These are phyloP conservation scores for Hortiboletus flavorubellus DNA, from an alignment of 768 basidiomycete genomes.

Conservation along the genomic window DNA sequence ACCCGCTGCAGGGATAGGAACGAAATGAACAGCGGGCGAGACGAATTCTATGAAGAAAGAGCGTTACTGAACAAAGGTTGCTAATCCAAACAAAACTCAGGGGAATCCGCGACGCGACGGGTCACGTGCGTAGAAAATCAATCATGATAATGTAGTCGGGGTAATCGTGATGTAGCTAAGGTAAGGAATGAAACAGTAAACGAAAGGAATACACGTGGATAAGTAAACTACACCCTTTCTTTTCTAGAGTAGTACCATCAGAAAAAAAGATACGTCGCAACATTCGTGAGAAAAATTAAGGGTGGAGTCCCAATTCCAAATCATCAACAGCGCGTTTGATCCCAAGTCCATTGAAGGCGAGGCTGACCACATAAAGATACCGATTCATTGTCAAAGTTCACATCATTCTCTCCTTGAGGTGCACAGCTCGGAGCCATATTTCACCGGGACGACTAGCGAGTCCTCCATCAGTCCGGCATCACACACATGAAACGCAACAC, in stretches of 20 bases:
- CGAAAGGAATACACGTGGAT: constrained; percentile 18
- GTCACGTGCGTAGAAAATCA: constrained; percentile 30
- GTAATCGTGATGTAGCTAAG: constrained; percentile 6
- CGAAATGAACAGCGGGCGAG: background rate
- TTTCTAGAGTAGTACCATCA: constrained; percentile 13
- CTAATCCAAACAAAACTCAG: background rate
- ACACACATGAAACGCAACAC: constrained; percentile 14
- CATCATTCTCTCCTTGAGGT: constrained; percentile 60
- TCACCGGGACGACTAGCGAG: constrained; percentile 24
- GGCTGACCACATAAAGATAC: background rate
- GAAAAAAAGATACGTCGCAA: constrained; percentile 4
- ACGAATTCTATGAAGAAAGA: background rate
- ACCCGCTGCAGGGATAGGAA: constrained; percentile 24
- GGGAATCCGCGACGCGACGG: constrained; percentile 12
- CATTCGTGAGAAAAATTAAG: constrained; percentile 5
- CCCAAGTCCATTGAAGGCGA: background rate
- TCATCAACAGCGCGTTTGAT: background rate
- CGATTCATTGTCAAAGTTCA: constrained; percentile 22
- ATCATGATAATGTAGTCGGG: constrained; percentile 6
- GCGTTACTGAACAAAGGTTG: background rate
- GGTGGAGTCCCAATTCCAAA: constrained; percentile 1
- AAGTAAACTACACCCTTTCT: constrained; percentile 18
- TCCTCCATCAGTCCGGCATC: background rate
- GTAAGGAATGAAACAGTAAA: constrained; percentile 7
- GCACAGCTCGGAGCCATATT: constrained; percentile 46